Evolutionary conservation across 805 yeast species (phyloP).

Genomic region (Metschnikowia chrysomelidarum): DNA sequence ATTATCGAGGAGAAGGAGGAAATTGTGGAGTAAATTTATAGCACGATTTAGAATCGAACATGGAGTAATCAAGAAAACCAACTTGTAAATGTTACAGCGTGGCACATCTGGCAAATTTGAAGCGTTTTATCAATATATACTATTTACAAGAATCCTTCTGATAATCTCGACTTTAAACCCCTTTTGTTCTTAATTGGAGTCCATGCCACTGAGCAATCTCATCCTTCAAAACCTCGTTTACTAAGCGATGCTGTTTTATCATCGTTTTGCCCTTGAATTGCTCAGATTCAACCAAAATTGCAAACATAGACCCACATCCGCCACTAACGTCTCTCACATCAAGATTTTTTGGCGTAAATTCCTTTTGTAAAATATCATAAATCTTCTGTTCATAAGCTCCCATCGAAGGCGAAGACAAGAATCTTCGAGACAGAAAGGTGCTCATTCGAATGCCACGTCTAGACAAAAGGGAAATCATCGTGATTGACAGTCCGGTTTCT

Average conservation of each 20-base stretch:
- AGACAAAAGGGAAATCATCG: too few relatives aligned
- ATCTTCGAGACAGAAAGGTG: slow-evolving; percentile 4
- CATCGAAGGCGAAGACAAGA: slow-evolving; percentile 27
- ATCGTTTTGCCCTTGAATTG: slow-evolving; percentile 77
- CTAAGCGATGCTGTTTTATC: slow-evolving; percentile 90
- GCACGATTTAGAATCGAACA: too few relatives aligned
- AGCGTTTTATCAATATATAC: too few relatives aligned
- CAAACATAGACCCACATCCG: slow-evolving; percentile 98
- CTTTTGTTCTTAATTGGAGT: slow-evolving; percentile 75
- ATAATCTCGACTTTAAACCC: slow-evolving; percentile 22
- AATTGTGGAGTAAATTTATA: slow-evolving; percentile 47
- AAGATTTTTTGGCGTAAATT: slow-evolving; percentile 59
- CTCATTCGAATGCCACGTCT: too few relatives aligned
- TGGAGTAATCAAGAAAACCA: too few relatives aligned
- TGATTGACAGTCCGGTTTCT: too few relatives aligned
- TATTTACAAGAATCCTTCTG: too few relatives aligned
- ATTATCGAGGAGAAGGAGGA: slow-evolving; percentile 67
- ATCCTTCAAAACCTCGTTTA: slow-evolving; percentile 74
- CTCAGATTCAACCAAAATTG: slow-evolving; percentile 70
- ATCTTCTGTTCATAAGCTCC: slow-evolving; percentile 66
- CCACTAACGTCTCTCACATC: slow-evolving; percentile 80
- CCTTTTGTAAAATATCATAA: slow-evolving; percentile 50
- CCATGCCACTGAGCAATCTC: slow-evolving; percentile 96
- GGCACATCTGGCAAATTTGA: too few relatives aligned
- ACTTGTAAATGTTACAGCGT: too few relatives aligned